Evolutionary conservation across 1,139 yeast genomes (phyloP).

Genomic region (Ashbya aceris): DNA sequence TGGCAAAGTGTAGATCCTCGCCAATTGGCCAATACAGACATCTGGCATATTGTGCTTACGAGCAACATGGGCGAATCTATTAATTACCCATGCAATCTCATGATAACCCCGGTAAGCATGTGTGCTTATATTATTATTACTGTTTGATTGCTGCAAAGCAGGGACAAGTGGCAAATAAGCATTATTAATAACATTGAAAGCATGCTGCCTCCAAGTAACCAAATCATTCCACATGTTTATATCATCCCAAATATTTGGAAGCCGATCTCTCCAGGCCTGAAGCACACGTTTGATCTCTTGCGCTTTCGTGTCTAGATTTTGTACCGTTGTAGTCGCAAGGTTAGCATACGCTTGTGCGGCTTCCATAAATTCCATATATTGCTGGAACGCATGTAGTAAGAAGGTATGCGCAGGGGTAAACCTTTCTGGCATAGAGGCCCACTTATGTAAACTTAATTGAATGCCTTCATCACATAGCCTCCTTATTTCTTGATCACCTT

Average conservation of each 20-base stretch:
- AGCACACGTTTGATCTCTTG: conserved; percentile 89
- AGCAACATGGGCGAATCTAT: conserved; percentile 96
- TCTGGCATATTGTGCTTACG: conserved; percentile 95
- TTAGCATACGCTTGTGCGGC: conserved; percentile 92
- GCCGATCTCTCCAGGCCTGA: conserved; percentile 95
- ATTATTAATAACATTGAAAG: conserved; percentile 92
- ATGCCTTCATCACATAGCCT: conserved; percentile 92
- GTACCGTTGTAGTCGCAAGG: conserved; percentile 82
- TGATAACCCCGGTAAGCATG: conserved; percentile 96
- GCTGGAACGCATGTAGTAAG: conserved; percentile 88
- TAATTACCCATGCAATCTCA: conserved; percentile 98
- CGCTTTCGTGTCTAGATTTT: conserved; percentile 82
- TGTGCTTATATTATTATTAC: conserved; percentile 68
- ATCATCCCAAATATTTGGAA: conserved; percentile 96
- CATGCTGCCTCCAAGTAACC: conserved; percentile 98
- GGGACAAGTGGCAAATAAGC: conserved; percentile 92
- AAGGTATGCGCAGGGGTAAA: conserved; percentile 85
- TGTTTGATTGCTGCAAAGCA: conserved; percentile 65
- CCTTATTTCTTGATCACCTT: conserved; percentile 69
- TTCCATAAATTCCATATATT: conserved; percentile 95
- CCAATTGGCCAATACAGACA: conserved; percentile 85
- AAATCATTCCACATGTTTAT: conserved; percentile 95
- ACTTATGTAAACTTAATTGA: conserved; percentile 81
- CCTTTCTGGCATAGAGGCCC: conserved; percentile 82
- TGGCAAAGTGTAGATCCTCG: conserved; percentile 90